phyloP scores from a whole-genome alignment of 257 asterid genomes.

The Avicennia marina region DNA sequence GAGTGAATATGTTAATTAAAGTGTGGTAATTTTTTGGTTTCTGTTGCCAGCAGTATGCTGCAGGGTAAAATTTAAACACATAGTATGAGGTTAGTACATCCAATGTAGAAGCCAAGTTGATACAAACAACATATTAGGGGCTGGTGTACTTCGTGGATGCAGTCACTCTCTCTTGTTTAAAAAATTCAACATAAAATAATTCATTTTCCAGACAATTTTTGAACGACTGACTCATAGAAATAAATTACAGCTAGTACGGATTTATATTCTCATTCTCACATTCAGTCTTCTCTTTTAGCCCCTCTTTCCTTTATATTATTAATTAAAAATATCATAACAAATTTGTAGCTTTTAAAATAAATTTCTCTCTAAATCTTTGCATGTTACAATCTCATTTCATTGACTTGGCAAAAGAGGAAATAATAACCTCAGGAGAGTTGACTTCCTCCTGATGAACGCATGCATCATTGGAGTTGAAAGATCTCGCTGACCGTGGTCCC shows the following conservation, averaged over 20 bases:
- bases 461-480: neutral
- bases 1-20: slow-evolving; percentile 1
- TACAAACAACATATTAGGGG: neutral
- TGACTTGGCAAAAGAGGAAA: neutral
- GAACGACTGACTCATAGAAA: too few species aligned
- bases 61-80: neutral
- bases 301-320: neutral
- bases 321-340: neutral
- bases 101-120: neutral
- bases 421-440: neutral
- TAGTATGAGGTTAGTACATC: neutral
- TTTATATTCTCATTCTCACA: neutral
- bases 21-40: neutral
- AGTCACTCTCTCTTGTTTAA: neutral
- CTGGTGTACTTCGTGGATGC: neutral
- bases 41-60: neutral
- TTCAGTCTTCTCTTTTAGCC: neutral
- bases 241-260: neutral
- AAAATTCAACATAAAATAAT: neutral
- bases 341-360: neutral
- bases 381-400: neutral
- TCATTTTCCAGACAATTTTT: too few species aligned
- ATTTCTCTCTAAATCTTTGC: neutral
- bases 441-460: neutral
- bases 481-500: neutral